phyloP scores from a whole-genome alignment of 2,329 filamentous ascomycete genomes.

The Arthrobotrys iridis region DNA sequence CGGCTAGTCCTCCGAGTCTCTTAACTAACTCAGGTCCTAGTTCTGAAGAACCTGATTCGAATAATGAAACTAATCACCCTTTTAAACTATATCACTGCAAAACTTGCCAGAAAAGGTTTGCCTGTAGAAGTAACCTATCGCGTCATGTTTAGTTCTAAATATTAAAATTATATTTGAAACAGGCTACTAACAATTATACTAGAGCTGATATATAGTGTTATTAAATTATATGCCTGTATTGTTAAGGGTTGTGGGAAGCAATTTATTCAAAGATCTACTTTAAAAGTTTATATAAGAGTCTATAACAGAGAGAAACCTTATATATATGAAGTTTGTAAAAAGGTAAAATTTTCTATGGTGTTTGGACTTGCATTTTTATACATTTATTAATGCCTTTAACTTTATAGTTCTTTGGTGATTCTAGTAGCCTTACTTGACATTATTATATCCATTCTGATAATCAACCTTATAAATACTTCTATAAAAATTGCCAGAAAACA shows the following conservation, averaged over 20 bases:
- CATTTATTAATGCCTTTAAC: background rate
- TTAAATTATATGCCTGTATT: slow-evolving; percentile 91
- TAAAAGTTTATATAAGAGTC: slow-evolving; percentile 93
- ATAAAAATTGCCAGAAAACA: slow-evolving; percentile 96
- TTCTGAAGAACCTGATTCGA: slow-evolving; percentile 62
- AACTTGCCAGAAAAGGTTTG: slow-evolving; percentile 90
- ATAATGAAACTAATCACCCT: slow-evolving; percentile 63
- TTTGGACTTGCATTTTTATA: background rate
- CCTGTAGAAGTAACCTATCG: slow-evolving; percentile 89
- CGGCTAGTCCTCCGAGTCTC: slow-evolving; percentile 5
- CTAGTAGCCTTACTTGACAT: slow-evolving; percentile 90
- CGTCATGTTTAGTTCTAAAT: slow-evolving; percentile 79
- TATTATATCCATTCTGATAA: slow-evolving; percentile 95
- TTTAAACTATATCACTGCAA: slow-evolving; percentile 86
- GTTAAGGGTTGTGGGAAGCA: slow-evolving; percentile 89
- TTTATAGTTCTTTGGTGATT: slow-evolving; percentile 88
- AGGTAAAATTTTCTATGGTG: slow-evolving; percentile 69
- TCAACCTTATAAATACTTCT: slow-evolving; percentile 95
- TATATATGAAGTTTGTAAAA: slow-evolving; percentile 94
- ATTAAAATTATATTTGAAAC: background rate
- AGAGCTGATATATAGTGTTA: slow-evolving; percentile 96
- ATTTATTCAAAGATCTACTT: slow-evolving; percentile 94
- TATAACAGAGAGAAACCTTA: slow-evolving; percentile 99
- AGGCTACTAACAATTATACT: slow-evolving; percentile 23
- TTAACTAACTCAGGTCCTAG: slow-evolving; percentile 52